A percentile compares a stretch with the other conserved stretches of the same genome.
These are phyloP conservation scores for Plasmodium knowlesi DNA, from an alignment of 169 alveolate genomes.

Conservation along the genomic window DNA sequence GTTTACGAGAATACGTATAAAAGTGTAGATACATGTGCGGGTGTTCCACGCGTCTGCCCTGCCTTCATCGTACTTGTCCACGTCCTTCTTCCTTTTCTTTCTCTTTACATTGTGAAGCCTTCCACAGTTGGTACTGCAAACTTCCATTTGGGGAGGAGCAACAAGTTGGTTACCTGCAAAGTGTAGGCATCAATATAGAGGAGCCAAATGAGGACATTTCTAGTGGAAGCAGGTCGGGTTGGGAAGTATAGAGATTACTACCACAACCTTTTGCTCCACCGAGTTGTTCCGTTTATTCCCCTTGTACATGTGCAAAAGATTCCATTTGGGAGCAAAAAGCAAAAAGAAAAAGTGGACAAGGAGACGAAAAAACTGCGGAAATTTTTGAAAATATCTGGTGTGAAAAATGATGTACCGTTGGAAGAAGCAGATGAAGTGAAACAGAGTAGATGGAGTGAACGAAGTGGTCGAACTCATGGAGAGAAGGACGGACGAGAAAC, in stretches of 20 bases:
- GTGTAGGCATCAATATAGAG: neutral
- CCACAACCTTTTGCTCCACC: neutral
- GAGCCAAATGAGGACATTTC: neutral
- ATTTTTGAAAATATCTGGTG: slow-evolving; percentile 49
- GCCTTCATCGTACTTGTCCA: neutral
- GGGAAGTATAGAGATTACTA: neutral
- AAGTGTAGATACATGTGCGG: neutral
- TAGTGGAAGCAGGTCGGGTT: neutral
- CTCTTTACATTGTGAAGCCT: neutral
- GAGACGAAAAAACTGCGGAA: slow-evolving; percentile 61
- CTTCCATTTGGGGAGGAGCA: neutral
- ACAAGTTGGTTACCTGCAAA: neutral
- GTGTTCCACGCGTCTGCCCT: neutral
- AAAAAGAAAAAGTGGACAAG: slow-evolving; percentile 53
- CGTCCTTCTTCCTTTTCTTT: too few species aligned
- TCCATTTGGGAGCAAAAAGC: slow-evolving; percentile 68
- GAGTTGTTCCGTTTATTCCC: neutral
- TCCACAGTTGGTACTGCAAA: neutral
- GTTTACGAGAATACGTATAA: neutral
- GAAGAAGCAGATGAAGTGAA: neutral
- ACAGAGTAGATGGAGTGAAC: neutral
- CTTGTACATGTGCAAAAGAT: neutral
- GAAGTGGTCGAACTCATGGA: too few species aligned
- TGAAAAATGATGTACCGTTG: slow-evolving; percentile 1
- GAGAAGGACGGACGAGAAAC: slow-evolving; percentile 4